These are phyloP conservation scores for Monascus purpureus DNA, from an alignment of 495 filamentous ascomycete species.

Conservation along the genomic window DNA sequence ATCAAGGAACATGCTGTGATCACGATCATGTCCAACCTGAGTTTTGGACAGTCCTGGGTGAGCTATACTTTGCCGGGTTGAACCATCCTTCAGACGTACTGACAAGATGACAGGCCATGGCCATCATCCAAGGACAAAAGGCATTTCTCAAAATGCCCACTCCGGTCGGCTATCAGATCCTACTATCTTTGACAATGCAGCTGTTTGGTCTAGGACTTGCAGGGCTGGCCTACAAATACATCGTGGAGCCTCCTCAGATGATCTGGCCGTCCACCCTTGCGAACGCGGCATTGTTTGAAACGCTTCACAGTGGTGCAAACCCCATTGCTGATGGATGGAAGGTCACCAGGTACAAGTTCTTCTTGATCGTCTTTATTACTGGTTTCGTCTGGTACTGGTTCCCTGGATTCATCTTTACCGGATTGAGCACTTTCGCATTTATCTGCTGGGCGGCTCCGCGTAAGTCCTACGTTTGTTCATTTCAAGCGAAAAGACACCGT, in stretches of 20 bases:
- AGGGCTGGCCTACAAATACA: constrained; percentile 44
- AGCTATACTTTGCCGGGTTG: too few relatives aligned
- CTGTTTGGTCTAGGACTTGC: constrained; percentile 51
- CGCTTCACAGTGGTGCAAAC: constrained; percentile 21
- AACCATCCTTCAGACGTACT: constrained; percentile 31
- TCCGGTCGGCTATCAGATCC: constrained; percentile 39
- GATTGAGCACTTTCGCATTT: constrained; percentile 74
- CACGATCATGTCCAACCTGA: constrained; percentile 79
- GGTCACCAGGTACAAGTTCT: constrained; percentile 48
- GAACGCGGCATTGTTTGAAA: constrained; percentile 23
- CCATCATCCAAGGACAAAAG: constrained; percentile 29
- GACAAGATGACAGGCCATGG: constrained; percentile 31
- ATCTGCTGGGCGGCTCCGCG: constrained; percentile 76
- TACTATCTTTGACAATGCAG: constrained; percentile 46
- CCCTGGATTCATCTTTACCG: constrained; percentile 67
- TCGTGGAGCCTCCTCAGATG: constrained; percentile 47
- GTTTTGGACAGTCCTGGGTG: too few relatives aligned
- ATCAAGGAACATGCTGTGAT: constrained; percentile 79
- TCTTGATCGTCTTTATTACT: constrained; percentile 33
- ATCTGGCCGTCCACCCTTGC: constrained; percentile 21
- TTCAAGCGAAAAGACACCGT: too few relatives aligned
- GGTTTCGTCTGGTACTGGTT: constrained; percentile 60
- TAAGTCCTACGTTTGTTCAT: too few relatives aligned
- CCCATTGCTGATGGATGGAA: constrained; percentile 40
- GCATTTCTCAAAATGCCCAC: constrained; percentile 44